Evolutionary conservation across 768 basidiomycete species (phyloP).

Genomic region (Chiua virens): DNA sequence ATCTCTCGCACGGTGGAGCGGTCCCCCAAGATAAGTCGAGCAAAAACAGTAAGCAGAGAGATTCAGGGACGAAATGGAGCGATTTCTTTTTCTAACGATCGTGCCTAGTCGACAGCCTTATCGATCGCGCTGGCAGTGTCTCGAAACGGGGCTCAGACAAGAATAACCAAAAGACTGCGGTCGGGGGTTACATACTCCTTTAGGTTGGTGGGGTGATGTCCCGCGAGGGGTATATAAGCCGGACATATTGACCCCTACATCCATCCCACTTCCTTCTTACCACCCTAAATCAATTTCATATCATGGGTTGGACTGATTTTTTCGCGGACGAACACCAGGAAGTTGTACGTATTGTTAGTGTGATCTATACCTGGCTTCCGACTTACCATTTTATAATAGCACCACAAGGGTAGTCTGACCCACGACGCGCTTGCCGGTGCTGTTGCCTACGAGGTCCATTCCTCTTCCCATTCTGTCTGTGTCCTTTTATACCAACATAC

Average conservation of each 20-base stretch:
- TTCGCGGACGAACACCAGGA: background rate
- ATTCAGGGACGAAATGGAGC: background rate
- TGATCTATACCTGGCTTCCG: background rate
- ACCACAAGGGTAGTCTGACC: slow-evolving; percentile 11
- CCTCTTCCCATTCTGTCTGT: too few relatives aligned
- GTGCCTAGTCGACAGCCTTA: slow-evolving; percentile 20
- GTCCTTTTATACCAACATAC: background rate
- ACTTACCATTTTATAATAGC: background rate
- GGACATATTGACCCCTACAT: background rate
- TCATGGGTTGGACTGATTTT: slow-evolving; percentile 7
- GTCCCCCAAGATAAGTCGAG: background rate
- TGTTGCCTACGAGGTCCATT: slow-evolving; percentile 17
- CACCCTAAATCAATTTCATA: background rate
- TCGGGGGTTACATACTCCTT: slow-evolving; percentile 5
- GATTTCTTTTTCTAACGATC: background rate
- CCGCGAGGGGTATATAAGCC: slow-evolving; percentile 22
- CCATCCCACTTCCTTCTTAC: background rate
- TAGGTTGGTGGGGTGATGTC: slow-evolving; percentile 14
- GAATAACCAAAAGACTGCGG: slow-evolving; percentile 11
- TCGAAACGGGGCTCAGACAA: slow-evolving; percentile 9
- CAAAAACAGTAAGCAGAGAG: background rate
- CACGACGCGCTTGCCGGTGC: slow-evolving; percentile 23
- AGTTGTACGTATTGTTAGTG: slow-evolving; percentile 2
- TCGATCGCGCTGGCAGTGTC: slow-evolving; percentile 14
- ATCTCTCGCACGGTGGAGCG: background rate